A percentile compares a stretch with the other conserved stretches of the same genome.
phyloP scores from a whole-genome alignment of 306 rosid species.

The Gillenia trifoliata region DNA sequence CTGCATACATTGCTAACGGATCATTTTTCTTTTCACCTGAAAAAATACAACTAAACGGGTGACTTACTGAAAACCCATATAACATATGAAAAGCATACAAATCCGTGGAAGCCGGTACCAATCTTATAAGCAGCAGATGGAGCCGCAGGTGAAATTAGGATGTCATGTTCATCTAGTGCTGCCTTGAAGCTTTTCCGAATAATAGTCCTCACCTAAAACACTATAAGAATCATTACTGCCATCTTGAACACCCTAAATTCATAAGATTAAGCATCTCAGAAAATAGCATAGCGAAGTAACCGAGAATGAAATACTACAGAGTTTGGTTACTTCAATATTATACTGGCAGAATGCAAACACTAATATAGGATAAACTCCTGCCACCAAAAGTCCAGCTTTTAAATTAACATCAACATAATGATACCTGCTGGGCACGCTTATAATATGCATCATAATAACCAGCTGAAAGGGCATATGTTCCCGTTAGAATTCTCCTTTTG shows the following conservation, averaged over 20 bases:
- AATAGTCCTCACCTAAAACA: conserved; percentile 86
- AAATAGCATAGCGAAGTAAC: conserved; percentile 1
- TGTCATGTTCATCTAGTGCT: conserved; percentile 76
- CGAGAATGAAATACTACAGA: not conserved
- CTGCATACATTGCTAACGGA: conserved; percentile 95
- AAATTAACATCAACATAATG: conserved; percentile 2
- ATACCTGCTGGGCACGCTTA: conserved; percentile 99
- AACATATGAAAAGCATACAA: not conserved
- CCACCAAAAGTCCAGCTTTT: conserved; percentile 6
- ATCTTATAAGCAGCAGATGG: conserved; percentile 93
- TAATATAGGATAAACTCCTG: conserved; percentile 2
- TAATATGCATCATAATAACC: conserved; percentile 98
- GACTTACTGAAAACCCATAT: not conserved
- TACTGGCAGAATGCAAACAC: not conserved
- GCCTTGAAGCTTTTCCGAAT: conserved; percentile 80
- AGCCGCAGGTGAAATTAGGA: conserved; percentile 92
- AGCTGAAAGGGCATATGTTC: conserved; percentile 96
- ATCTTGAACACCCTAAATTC: conserved; percentile 16
- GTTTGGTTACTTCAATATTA: not conserved
- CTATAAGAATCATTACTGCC: conserved; percentile 21
- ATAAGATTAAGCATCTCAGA: conserved; percentile 2
- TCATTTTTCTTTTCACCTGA: conserved; percentile 91
- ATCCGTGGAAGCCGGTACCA: conserved; percentile 36
- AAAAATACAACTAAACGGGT: conserved; percentile 19
- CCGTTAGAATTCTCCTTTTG: conserved; percentile 93